Evolutionary conservation across 495 filamentous ascomycete genomes (phyloP).

Genomic region (Daldinia vernicosa): DNA sequence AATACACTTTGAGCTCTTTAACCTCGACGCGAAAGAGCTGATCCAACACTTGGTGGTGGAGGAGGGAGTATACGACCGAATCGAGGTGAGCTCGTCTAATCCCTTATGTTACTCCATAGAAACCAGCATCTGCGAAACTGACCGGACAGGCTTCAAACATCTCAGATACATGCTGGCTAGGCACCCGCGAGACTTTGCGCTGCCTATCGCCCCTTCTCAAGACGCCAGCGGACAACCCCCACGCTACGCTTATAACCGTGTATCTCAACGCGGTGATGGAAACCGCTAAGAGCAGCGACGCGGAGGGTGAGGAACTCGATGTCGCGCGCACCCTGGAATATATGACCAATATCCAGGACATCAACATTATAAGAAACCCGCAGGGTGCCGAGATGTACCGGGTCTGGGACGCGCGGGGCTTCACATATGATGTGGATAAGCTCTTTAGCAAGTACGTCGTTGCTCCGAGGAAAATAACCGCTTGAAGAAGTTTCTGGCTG

Average conservation of each 20-base stretch:
- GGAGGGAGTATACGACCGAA: neutral
- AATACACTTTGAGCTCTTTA: constrained; percentile 4
- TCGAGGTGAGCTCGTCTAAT: constrained; percentile 11
- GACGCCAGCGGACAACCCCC: constrained; percentile 26
- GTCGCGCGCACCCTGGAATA: neutral
- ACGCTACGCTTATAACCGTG: constrained; percentile 46
- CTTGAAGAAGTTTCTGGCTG: neutral
- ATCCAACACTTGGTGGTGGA: neutral
- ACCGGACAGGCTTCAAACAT: constrained; percentile 17
- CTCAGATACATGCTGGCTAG: neutral
- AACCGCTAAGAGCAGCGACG: neutral
- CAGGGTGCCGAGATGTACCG: constrained; percentile 5
- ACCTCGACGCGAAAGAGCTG: neutral
- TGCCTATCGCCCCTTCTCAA: constrained; percentile 40
- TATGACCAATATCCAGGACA: neutral
- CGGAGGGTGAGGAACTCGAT: neutral
- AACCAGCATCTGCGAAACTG: neutral
- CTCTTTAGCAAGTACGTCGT: constrained; percentile 32
- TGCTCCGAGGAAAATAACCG: too few relatives aligned
- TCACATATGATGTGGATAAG: constrained; percentile 12
- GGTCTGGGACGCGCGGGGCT: constrained; percentile 14
- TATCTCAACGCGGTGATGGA: constrained; percentile 43
- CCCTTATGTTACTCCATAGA: neutral
- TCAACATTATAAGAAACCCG: neutral
- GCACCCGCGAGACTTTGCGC: constrained; percentile 10